A percentile compares a stretch with the other conserved stretches of the same genome.
phyloP scores from a whole-genome alignment of 106 monocot genomes.

The Dioscorea alata region DNA sequence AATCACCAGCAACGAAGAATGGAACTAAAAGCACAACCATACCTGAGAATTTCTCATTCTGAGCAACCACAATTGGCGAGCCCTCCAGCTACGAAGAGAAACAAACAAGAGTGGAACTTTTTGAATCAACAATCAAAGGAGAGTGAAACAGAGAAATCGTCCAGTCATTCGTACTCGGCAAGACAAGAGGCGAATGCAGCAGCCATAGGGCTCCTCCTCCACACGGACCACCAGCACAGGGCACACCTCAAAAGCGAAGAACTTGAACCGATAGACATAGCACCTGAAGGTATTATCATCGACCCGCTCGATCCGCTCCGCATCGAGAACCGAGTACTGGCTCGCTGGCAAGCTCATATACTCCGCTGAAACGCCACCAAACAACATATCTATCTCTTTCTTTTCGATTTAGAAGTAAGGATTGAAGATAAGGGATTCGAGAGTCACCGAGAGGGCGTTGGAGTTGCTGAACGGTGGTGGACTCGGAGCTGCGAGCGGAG shows the following conservation, averaged over 20 bases:
- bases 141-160: not conserved
- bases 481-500: slow-evolving; percentile 69
- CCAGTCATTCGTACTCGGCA: slow-evolving; percentile 49
- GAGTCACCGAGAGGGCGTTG: slow-evolving; percentile 63
- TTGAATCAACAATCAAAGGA: not conserved
- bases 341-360: slow-evolving; percentile 95
- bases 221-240: slow-evolving; percentile 88
- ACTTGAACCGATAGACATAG: slow-evolving; percentile 78
- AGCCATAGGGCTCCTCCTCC: slow-evolving; percentile 71
- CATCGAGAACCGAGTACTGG: slow-evolving; percentile 97
- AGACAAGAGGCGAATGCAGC: slow-evolving; percentile 83
- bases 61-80: slow-evolving; percentile 78
- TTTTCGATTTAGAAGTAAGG: not conserved
- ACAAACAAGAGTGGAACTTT: not conserved
- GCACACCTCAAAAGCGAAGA: slow-evolving; percentile 87
- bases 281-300: slow-evolving; percentile 88
- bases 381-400: not conserved
- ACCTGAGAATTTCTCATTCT: slow-evolving; percentile 96
- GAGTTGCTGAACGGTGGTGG: slow-evolving; percentile 63
- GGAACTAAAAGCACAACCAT: not conserved
- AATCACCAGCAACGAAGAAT: not conserved
- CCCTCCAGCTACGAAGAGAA: slow-evolving; percentile 59
- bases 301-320: slow-evolving; percentile 87
- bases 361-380: slow-evolving; percentile 39
- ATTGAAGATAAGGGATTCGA: not conserved